Base-by-base conservation (phyloP, 805 yeast species). In the Spathaspora arborariae region DNA sequence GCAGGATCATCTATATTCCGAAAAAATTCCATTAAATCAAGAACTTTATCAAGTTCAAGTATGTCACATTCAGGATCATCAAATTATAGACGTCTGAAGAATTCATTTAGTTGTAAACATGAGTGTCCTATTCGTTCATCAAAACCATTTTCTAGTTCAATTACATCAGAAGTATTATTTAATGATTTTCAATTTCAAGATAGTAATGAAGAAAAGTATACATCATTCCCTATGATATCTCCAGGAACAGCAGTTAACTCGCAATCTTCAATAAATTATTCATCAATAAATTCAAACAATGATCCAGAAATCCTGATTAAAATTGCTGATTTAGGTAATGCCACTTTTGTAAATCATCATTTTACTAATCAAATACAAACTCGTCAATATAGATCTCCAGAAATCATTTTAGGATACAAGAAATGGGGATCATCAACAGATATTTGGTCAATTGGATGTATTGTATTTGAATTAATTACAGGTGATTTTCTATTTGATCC, bases 271-370 rank as follows among this genome's bases (percentile, higher is more conserved):
- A 21, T 21, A 13, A 22, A 30, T 16, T 20, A 18, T 10, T 7
- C 45, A 20, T 24, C 37, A 26, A 5, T 10, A 4, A 18, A 15
- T 30, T 24, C 27, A 9, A 30, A 10, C 3, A 41, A 44, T 5
- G 41, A 18, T 8, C 30, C 41, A 2, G 41, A 42, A 35, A 54
- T 68, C 9, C 52, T 59, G 1, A 58, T 92, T 36, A 92, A 92
- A 63, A 84, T 94, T 51, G 98, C 96, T 2, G 99, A 92, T 64
- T 73, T 90, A 48, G 97, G 97, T 34, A 90, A 91, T 60, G 95
- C 96, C 1, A 88, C 96, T 53, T 88, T 88, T 82, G 74, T 78
- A 4, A 77, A 81, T 58, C 79, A 79, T 43, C 97, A 90, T 62
- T 88, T 85, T 65, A 87, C 96, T 4, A 81, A 88, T 63, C 91